phyloP scores from a whole-genome alignment of 2,329 filamentous ascomycete species.

The Colletotrichum theobromicola region DNA sequence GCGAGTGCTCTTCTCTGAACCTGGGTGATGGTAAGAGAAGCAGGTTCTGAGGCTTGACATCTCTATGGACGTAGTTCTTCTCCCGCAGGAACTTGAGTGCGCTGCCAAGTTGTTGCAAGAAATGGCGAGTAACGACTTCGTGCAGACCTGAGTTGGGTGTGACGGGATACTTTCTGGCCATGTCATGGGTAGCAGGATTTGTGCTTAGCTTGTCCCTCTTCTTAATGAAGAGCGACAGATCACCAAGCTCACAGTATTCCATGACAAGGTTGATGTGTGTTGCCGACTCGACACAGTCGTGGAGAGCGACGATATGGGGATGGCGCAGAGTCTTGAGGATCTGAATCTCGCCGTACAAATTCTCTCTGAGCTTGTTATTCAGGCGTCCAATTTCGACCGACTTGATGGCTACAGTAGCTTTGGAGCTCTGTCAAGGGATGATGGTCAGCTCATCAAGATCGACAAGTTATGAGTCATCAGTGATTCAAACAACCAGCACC shows the following conservation, averaged over 20 bases:
- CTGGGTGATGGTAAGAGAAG: constrained; percentile 83
- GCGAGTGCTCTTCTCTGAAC: constrained; percentile 66
- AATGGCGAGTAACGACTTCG: constrained; percentile 96
- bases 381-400: constrained; percentile 90
- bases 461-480: background rate
- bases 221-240: constrained; percentile 95
- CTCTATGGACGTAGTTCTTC: constrained; percentile 90
- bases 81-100: constrained; percentile 87
- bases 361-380: constrained; percentile 95
- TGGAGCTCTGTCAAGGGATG: constrained; percentile 64
- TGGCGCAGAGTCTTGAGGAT: constrained; percentile 94
- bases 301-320: constrained; percentile 94
- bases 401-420: constrained; percentile 91
- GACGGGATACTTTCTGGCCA: constrained; percentile 93
- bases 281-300: constrained; percentile 88
- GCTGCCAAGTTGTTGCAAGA: constrained; percentile 92
- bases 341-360: constrained; percentile 92
- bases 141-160: constrained; percentile 84
- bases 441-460: background rate
- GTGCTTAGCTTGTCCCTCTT: constrained; percentile 82
- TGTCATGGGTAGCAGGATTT: constrained; percentile 83
- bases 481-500: background rate
- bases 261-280: constrained; percentile 96
- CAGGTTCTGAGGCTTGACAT: constrained; percentile 97
- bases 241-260: constrained; percentile 97